These are phyloP conservation scores for Isabelozyma heimii DNA, from an alignment of 805 yeast genomes.

Conservation along the genomic window DNA sequence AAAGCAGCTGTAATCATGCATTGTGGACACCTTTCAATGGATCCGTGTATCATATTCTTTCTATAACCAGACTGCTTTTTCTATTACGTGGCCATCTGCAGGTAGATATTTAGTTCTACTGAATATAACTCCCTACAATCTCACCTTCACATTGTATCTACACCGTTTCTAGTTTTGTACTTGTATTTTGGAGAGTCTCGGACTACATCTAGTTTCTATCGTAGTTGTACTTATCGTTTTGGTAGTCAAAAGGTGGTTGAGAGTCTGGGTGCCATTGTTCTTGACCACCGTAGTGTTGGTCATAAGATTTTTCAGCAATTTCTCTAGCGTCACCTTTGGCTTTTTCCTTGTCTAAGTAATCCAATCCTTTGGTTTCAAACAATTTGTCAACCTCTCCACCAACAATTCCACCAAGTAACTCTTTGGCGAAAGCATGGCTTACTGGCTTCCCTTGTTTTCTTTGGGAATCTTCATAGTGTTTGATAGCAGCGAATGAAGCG, in stretches of 20 bases:
- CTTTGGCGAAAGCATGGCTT: constrained; percentile 27
- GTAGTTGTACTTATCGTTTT: constrained; percentile 15
- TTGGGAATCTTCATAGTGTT: constrained; percentile 29
- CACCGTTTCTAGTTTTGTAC: no score
- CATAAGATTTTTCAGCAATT: constrained; percentile 18
- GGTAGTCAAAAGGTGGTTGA: constrained; percentile 25
- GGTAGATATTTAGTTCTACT: no score
- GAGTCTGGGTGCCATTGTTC: constrained; percentile 25
- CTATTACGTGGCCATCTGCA: no score
- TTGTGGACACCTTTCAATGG: no score
- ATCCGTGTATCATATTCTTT: no score
- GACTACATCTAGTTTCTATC: neutral
- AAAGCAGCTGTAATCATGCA: no score
- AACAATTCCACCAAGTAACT: constrained; percentile 24
- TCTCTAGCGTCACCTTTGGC: constrained; percentile 22
- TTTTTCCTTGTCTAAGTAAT: constrained; percentile 25
- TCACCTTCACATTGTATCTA: no score
- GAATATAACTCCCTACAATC: no score
- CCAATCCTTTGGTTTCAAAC: constrained; percentile 32
- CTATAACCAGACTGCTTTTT: no score
- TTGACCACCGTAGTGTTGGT: constrained; percentile 24
- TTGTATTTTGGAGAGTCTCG: no score
- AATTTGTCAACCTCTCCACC: constrained; percentile 33
- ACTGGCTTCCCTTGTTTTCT: constrained; percentile 32
- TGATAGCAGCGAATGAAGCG: constrained; percentile 30